Evolutionary conservation across 1,284 basidiomycete species (phyloP).

Genomic region (Tylopilus sp.): DNA sequence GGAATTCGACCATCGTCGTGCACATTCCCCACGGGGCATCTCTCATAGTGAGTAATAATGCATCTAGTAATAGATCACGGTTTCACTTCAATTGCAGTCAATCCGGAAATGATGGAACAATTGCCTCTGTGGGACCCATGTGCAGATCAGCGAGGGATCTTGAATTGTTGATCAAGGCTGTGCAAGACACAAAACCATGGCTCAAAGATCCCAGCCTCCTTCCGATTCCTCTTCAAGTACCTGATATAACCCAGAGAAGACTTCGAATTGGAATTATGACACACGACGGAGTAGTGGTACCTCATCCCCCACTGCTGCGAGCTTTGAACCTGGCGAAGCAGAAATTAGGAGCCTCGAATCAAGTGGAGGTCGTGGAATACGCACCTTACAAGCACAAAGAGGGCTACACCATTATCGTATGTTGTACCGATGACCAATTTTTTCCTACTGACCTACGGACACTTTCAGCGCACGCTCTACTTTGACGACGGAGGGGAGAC

Average conservation of each 20-base stretch:
- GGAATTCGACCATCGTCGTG: slow-evolving; percentile 59
- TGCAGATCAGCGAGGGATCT: slow-evolving; percentile 55
- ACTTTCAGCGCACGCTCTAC: slow-evolving; percentile 31
- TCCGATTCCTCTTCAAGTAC: slow-evolving; percentile 50
- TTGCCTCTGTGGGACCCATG: slow-evolving; percentile 47
- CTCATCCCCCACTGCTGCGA: slow-evolving; percentile 57
- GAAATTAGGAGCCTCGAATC: slow-evolving; percentile 49
- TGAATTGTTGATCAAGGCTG: slow-evolving; percentile 51
- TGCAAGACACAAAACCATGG: slow-evolving; percentile 55
- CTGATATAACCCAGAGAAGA: slow-evolving; percentile 34
- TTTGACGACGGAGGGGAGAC: slow-evolving; percentile 39
- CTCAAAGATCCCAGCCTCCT: slow-evolving; percentile 51
- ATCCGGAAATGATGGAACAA: slow-evolving; percentile 48
- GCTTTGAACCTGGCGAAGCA: slow-evolving; percentile 51
- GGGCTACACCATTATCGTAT: too few species aligned
- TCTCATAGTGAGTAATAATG: slow-evolving; percentile 41
- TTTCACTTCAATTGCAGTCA: slow-evolving; percentile 35
- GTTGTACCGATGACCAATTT: slow-evolving; percentile 5
- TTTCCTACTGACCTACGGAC: not conserved
- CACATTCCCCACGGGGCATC: slow-evolving; percentile 47
- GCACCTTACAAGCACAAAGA: too few species aligned
- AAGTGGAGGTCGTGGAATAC: slow-evolving; percentile 56
- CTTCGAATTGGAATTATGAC: slow-evolving; percentile 58
- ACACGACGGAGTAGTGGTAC: slow-evolving; percentile 58
- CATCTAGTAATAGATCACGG: slow-evolving; percentile 42